A percentile compares a stretch with the other conserved stretches of the same genome.
These are phyloP conservation scores for Parachaetomium inaequale DNA, from an alignment of 495 filamentous ascomycete genomes.

Conservation along the genomic window DNA sequence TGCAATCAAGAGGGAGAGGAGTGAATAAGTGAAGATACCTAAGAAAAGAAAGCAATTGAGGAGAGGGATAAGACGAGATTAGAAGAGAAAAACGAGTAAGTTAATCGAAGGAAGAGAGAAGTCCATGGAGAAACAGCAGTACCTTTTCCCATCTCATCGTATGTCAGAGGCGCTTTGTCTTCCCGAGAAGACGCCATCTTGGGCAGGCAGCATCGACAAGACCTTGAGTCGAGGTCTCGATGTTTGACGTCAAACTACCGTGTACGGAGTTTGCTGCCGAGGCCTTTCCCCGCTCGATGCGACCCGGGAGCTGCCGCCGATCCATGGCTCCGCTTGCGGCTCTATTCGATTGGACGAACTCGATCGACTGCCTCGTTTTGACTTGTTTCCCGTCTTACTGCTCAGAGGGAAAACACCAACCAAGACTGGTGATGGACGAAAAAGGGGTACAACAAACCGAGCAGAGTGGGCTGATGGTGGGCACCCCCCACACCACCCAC, in stretches of 20 bases:
- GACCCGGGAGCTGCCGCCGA: neutral
- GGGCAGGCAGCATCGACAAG: neutral
- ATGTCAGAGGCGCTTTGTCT: neutral
- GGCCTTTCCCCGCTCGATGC: neutral
- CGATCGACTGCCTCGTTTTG: neutral
- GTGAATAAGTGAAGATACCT: too few species aligned
- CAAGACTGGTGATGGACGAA: neutral
- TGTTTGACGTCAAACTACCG: neutral
- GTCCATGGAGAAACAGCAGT: too few species aligned
- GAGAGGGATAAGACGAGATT: too few species aligned
- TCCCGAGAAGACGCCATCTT: neutral
- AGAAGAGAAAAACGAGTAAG: neutral
- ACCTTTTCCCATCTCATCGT: conserved; percentile 8
- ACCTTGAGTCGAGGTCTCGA: neutral
- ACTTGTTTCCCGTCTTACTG: neutral
- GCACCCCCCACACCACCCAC: too few species aligned
- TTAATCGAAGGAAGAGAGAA: too few species aligned
- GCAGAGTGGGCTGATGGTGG: too few species aligned
- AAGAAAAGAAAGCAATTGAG: too few species aligned
- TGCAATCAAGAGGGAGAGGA: too few species aligned
- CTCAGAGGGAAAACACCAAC: neutral
- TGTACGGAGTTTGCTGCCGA: neutral
- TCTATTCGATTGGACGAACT: neutral
- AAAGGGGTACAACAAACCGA: neutral
- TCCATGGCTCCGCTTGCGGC: neutral